These are phyloP conservation scores for Cardamine chenopodiifolia DNA, from an alignment of 345 rosid species.

Conservation along the genomic window DNA sequence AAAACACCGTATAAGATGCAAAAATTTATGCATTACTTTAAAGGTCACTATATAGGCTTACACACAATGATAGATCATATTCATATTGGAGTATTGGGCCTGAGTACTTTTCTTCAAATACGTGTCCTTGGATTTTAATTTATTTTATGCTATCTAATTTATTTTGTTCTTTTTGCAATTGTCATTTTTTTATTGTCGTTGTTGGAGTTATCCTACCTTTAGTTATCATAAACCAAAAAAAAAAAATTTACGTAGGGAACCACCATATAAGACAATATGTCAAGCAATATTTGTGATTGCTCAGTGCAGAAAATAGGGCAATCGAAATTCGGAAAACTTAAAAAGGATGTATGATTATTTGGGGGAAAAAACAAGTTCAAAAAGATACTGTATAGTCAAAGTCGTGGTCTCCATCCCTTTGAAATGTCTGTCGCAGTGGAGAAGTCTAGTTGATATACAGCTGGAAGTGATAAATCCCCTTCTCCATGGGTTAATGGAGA, in stretches of 20 bases:
- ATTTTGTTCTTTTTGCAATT: neutral
- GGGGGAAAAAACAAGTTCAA: neutral
- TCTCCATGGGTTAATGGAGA: too few relatives aligned
- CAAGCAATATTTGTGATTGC: neutral
- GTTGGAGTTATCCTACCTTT: neutral
- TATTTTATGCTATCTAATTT: neutral
- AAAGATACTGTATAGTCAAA: neutral
- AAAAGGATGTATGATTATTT: neutral
- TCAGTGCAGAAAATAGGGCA: neutral
- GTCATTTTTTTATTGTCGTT: neutral
- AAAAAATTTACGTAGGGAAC: neutral
- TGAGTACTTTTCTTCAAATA: neutral
- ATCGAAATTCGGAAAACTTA: neutral
- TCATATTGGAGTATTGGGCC: neutral
- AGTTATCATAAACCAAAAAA: neutral
- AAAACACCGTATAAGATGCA: neutral
- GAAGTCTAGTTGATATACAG: too few relatives aligned
- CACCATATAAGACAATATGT: neutral
- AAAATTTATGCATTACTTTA: neutral
- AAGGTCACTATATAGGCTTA: neutral
- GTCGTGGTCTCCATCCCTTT: neutral
- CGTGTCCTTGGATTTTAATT: neutral
- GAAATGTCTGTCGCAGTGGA: neutral
- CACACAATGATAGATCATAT: neutral
- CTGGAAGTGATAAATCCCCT: too few relatives aligned